phyloP scores from a whole-genome alignment of 495 filamentous ascomycete species.

The Penicillium dipodomyicola region DNA sequence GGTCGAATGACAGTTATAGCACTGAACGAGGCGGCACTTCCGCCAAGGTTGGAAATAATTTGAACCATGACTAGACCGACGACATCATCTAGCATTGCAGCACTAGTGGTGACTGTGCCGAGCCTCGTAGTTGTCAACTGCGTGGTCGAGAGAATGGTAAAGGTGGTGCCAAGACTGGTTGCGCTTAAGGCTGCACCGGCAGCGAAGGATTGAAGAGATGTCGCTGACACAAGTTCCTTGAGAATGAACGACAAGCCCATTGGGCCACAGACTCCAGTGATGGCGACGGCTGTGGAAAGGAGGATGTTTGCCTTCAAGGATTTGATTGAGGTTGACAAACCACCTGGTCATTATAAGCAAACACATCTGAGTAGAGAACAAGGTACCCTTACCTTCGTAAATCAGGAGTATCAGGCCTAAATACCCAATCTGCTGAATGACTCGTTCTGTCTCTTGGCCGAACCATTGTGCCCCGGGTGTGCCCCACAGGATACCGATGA shows the following conservation, averaged over 20 bases:
- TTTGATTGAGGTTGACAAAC: constrained; percentile 61
- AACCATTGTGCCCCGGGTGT: constrained; percentile 59
- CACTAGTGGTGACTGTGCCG: constrained; percentile 66
- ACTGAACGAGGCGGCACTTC: constrained; percentile 30
- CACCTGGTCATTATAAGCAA: constrained; percentile 42
- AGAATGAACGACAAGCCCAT: constrained; percentile 69
- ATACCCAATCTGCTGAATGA: constrained; percentile 70
- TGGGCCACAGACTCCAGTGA: constrained; percentile 61
- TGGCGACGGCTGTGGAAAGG: constrained; percentile 58
- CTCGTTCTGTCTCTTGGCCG: constrained; percentile 43
- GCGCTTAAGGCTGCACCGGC: constrained; percentile 74
- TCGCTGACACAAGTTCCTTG: constrained; percentile 37
- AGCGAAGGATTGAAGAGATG: constrained; percentile 63
- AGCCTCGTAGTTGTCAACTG: constrained; percentile 58
- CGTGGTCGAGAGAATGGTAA: constrained; percentile 63
- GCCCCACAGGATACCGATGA: constrained; percentile 71
- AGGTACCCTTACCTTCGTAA: constrained; percentile 54
- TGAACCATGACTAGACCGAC: constrained; percentile 78
- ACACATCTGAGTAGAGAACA: background rate
- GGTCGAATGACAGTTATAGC: constrained; percentile 53
- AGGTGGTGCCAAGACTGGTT: constrained; percentile 77
- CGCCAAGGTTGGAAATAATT: constrained; percentile 54
- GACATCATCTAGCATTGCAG: constrained; percentile 83
- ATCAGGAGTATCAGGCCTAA: constrained; percentile 72
- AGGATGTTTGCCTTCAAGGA: constrained; percentile 58